phyloP scores from a whole-genome alignment of 768 basidiomycete species.

The Psilocybe tampanensis region DNA sequence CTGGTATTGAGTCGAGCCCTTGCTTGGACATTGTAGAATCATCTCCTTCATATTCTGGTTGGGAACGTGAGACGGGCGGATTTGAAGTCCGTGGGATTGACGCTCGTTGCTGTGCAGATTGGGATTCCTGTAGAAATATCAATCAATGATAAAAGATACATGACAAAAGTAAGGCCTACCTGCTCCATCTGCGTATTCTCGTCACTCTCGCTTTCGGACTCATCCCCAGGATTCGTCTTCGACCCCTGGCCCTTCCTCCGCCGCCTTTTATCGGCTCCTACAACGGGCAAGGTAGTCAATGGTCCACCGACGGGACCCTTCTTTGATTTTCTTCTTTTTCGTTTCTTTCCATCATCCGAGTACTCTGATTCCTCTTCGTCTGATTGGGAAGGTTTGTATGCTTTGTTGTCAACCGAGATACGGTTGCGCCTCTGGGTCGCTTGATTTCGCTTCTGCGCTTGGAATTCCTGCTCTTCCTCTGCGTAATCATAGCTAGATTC shows the following conservation, averaged over 20 bases:
- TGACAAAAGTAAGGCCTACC: conserved; percentile 17
- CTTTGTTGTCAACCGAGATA: conserved; percentile 80
- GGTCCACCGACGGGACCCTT: conserved; percentile 55
- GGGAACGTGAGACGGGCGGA: conserved; percentile 37
- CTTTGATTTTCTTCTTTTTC: conserved; percentile 58
- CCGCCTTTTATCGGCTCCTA: conserved; percentile 65
- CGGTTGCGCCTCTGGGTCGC: conserved; percentile 49
- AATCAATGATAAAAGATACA: conserved; percentile 17
- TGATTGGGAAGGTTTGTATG: conserved; percentile 69
- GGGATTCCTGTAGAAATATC: conserved; percentile 25
- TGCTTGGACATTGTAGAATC: conserved; percentile 46
- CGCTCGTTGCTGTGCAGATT: conserved; percentile 36
- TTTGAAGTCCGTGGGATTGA: conserved; percentile 28
- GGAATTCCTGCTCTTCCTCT: conserved; percentile 70
- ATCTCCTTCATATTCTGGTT: conserved; percentile 34
- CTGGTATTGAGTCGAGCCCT: conserved; percentile 64
- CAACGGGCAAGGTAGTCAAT: conserved; percentile 67
- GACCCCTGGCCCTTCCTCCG: conserved; percentile 50
- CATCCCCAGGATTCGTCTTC: conserved; percentile 47
- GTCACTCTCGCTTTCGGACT: conserved; percentile 53
- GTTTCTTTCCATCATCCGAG: conserved; percentile 53
- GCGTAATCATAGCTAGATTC: conserved; percentile 76
- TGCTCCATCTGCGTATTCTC: conserved; percentile 42
- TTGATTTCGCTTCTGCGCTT: conserved; percentile 37
- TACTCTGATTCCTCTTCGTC: conserved; percentile 68